Evolutionary conservation across 2,329 filamentous ascomycete species (phyloP).

Genomic region (Grosmannia serpens): DNA sequence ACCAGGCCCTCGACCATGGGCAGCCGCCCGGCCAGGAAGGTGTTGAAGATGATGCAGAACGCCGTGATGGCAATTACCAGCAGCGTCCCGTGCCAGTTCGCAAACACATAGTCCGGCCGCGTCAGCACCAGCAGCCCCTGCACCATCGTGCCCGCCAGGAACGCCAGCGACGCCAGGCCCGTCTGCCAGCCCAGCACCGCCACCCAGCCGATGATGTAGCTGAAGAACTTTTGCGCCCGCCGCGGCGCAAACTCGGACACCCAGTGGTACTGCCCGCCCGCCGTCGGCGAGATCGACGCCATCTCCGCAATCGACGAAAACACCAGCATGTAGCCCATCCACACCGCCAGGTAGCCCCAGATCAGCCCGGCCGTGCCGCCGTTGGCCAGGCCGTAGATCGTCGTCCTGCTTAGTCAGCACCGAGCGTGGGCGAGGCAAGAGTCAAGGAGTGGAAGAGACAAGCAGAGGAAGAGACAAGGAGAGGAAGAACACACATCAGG

Average conservation of each 20-base stretch:
- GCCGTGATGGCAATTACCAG: slow-evolving; percentile 34
- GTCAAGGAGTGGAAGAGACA: not conserved
- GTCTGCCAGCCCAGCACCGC: slow-evolving; percentile 37
- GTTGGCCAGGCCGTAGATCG: slow-evolving; percentile 29
- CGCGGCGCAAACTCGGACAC: slow-evolving; percentile 40
- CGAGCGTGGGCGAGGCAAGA: not conserved
- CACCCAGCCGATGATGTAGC: slow-evolving; percentile 41
- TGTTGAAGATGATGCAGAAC: slow-evolving; percentile 38
- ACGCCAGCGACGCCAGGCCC: slow-evolving; percentile 24
- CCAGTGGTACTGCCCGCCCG: slow-evolving; percentile 51
- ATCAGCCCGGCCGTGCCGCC: slow-evolving; percentile 42
- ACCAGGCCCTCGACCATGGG: slow-evolving; percentile 39
- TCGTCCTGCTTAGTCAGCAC: slow-evolving; percentile 14
- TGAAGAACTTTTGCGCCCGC: slow-evolving; percentile 37
- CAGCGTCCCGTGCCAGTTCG: slow-evolving; percentile 37
- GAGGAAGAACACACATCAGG: slow-evolving; percentile 19
- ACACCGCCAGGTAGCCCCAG: slow-evolving; percentile 37
- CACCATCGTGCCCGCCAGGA: slow-evolving; percentile 35
- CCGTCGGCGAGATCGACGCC: slow-evolving; percentile 34
- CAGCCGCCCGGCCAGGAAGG: slow-evolving; percentile 29
- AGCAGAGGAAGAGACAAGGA: not conserved
- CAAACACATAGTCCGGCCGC: slow-evolving; percentile 24
- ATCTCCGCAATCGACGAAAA: slow-evolving; percentile 29
- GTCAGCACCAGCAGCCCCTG: slow-evolving; percentile 31
- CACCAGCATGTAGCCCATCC: slow-evolving; percentile 32